These are phyloP conservation scores for Buddleja alternifolia DNA, from an alignment of 257 asterid species.

Conservation along the genomic window DNA sequence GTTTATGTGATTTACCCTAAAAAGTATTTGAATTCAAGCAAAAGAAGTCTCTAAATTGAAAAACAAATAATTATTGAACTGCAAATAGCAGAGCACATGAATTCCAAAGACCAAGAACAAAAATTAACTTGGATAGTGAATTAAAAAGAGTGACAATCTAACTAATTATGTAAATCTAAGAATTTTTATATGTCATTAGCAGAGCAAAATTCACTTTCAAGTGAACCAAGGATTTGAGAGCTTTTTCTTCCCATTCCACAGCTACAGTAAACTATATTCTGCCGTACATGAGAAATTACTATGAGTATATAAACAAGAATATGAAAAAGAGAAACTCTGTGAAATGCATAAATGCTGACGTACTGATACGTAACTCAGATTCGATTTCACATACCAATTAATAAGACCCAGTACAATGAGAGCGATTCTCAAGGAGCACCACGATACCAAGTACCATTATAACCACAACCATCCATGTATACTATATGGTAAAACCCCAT, in stretches of 20 bases:
- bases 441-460: no score
- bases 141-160: slow-evolving; percentile 17
- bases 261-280: slow-evolving; percentile 17
- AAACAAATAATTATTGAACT: slow-evolving; percentile 7
- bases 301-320: slow-evolving; percentile 1
- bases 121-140: neutral
- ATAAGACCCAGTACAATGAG: no score
- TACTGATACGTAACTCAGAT: neutral
- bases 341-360: neutral
- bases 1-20: no score
- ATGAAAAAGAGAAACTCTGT: neutral
- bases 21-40: no score
- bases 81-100: neutral
- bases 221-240: slow-evolving; percentile 19
- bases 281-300: slow-evolving; percentile 4
- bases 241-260: slow-evolving; percentile 16
- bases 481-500: no score
- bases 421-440: no score
- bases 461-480: no score
- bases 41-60: slow-evolving; percentile 13
- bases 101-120: slow-evolving; percentile 14
- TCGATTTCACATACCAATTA: no score
- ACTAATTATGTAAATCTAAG: slow-evolving; percentile 13
- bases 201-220: neutral
- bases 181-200: slow-evolving; percentile 10